Evolutionary conservation across 306 rosid species (phyloP).

Genomic region (Gleditsia sinensis): DNA sequence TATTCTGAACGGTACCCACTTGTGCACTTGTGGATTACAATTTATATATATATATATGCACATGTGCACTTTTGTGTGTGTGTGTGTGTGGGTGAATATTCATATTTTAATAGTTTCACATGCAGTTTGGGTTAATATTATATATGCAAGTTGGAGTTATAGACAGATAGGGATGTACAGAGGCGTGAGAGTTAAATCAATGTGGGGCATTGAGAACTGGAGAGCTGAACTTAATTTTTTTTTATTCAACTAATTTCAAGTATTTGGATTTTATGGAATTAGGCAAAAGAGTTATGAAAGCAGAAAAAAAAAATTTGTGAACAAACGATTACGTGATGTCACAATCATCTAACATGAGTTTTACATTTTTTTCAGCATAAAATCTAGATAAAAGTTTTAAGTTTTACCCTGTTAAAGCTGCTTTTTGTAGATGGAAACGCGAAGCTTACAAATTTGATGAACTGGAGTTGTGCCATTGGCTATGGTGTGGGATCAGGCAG

Average conservation of each 20-base stretch:
- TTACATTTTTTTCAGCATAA: background rate
- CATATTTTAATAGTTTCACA: background rate
- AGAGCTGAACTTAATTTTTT: constrained; percentile 1
- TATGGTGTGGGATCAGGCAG: constrained; percentile 88
- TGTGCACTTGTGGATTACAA: background rate
- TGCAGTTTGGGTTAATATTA: constrained; percentile 8
- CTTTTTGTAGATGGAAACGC: constrained; percentile 56
- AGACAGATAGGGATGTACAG: background rate
- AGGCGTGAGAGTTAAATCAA: background rate
- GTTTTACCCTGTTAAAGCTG: constrained; percentile 30
- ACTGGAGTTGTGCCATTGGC: constrained; percentile 92
- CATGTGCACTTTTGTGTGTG: background rate
- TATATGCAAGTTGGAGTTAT: constrained; percentile 11
- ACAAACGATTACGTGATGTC: background rate
- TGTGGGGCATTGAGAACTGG: background rate
- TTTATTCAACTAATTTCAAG: constrained; percentile 3
- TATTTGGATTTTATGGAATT: constrained; percentile 19
- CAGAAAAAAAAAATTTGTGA: background rate
- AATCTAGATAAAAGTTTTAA: background rate
- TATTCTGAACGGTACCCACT: constrained; percentile 10
- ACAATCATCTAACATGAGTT: background rate
- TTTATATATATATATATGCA: too few species aligned
- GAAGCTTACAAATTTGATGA: constrained; percentile 60
- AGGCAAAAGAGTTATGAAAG: background rate
- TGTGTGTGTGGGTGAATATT: background rate